Percentiles rank a stretch among this genome's conserved stretches.
Evolutionary conservation across 2,329 filamentous ascomycete species (phyloP).

Genomic region (Fusarium graminum): DNA sequence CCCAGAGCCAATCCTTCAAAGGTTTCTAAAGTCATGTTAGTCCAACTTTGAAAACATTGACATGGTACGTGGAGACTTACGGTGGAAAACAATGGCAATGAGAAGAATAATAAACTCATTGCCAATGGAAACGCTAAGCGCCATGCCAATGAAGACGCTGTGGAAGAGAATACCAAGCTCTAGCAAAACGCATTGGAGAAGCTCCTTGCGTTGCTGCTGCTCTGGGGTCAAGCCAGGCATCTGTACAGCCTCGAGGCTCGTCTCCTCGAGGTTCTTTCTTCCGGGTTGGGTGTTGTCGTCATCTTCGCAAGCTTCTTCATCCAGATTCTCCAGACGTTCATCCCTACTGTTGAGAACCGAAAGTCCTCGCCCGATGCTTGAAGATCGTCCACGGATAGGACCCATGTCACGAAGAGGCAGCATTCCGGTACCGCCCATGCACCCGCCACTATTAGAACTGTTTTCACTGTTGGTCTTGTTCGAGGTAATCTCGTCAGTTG

Average conservation of each 20-base stretch:
- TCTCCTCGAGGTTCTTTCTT: slow-evolving; percentile 43
- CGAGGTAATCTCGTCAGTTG: slow-evolving; percentile 33
- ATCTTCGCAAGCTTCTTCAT: slow-evolving; percentile 35
- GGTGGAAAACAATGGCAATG: slow-evolving; percentile 83
- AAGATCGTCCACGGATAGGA: slow-evolving; percentile 52
- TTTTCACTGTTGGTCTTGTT: not conserved
- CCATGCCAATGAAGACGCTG: slow-evolving; percentile 87
- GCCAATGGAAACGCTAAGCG: slow-evolving; percentile 81
- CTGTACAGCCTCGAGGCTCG: slow-evolving; percentile 45
- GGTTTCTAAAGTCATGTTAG: slow-evolving; percentile 53
- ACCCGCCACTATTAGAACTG: slow-evolving; percentile 32
- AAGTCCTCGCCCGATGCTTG: slow-evolving; percentile 53
- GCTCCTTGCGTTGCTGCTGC: slow-evolving; percentile 71
- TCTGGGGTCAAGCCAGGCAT: slow-evolving; percentile 58
- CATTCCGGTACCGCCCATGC: slow-evolving; percentile 48
- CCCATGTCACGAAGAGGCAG: slow-evolving; percentile 53
- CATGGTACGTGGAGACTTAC: slow-evolving; percentile 42
- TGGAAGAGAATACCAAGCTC: slow-evolving; percentile 76
- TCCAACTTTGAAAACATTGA: fast-evolving
- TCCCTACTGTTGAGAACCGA: slow-evolving; percentile 49
- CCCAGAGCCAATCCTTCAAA: slow-evolving; percentile 73
- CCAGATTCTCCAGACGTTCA: slow-evolving; percentile 28
- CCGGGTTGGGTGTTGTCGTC: slow-evolving; percentile 24
- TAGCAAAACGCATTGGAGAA: slow-evolving; percentile 81
- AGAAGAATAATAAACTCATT: slow-evolving; percentile 83